Base-by-base conservation (phyloP, 257 asterid species). In the Eucommia ulmoides region DNA sequence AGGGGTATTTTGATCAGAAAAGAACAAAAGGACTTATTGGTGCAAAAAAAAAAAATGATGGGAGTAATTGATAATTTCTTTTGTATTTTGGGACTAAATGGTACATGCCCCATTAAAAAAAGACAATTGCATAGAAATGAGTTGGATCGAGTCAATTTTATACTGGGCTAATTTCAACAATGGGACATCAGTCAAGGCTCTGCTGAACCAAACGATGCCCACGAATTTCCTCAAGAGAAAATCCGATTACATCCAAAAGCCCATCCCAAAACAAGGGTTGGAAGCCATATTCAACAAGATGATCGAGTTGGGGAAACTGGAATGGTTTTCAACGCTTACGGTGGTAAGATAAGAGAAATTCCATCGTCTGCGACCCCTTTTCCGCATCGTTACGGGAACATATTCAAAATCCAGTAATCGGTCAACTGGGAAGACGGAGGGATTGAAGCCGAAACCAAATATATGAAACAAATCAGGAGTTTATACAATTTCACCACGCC, bases 91-190 rank as follows among this genome's bases (percentile, higher is more conserved):
- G n/a, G n/a, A n/a, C n/a, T n/a, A n/a, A n/a, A n/a, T n/a, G n/a
- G n/a, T n/a, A n/a, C n/a, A n/a, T n/a, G n/a, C n/a, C n/a, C n/a
- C n/a, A 59, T 45, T 77, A 24, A 25, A 44, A n/a, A 58, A 49
- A 58, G 17, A 53, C 1, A 73, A 77, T 9, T 77, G 83, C 17
- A 18, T 12, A 2, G 74, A 77, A 52, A 81, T 68, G 84, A 72
- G 70, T 7, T 81, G 87, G 93, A 55, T 61, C 2, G 69, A 78
- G 21, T 75, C 87, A 0, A 74, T 70, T 4, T 67, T 81, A 8
- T 75, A 19, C 65, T 81, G 79, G 76, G 52, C 80, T 0, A 54
- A 62, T 23, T 61, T 72, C 51, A 50, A 73, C 2, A 16, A 45
- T 0, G 76, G 75, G 19, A 75, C 84, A 3, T 69, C 75, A 0